Evolutionary conservation across 257 asterid genomes (phyloP).

Genomic region (Solanum chmielewskii): DNA sequence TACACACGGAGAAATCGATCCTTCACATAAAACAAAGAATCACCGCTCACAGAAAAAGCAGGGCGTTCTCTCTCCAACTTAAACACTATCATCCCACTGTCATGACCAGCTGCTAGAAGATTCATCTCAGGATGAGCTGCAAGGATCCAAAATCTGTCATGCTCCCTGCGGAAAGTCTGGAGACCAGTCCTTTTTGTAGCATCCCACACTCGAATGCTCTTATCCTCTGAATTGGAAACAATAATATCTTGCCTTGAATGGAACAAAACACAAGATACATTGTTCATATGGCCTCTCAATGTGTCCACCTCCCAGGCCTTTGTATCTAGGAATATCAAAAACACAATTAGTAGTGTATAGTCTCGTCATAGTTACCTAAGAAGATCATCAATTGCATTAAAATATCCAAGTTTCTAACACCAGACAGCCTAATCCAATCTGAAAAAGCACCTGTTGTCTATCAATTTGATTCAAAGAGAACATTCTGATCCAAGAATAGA

Average conservation of each 20-base stretch:
- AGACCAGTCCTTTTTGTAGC: constrained; percentile 95
- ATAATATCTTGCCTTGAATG: constrained; percentile 89
- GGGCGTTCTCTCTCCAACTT: constrained; percentile 98
- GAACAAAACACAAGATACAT: constrained; percentile 83
- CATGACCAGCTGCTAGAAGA: constrained; percentile 98
- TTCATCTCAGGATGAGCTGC: constrained; percentile 96
- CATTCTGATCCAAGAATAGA: not conserved
- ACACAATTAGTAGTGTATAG: not conserved
- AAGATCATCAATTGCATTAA: not conserved
- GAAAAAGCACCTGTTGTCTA: not conserved
- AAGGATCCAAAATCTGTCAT: constrained; percentile 97
- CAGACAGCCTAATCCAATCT: not conserved
- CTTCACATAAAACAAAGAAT: constrained; percentile 71
- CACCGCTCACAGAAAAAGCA: constrained; percentile 77
- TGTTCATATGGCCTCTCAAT: constrained; percentile 95
- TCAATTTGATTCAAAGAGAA: not conserved
- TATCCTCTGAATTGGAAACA: constrained; percentile 95
- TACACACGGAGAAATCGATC: constrained; percentile 76
- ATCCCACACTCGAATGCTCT: constrained; percentile 98
- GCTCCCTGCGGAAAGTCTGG: constrained; percentile 98
- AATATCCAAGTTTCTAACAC: not conserved
- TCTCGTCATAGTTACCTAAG: not conserved
- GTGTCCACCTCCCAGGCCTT: constrained; percentile 99
- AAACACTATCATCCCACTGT: constrained; percentile 95
- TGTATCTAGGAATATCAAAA: constrained; percentile 45